Base-by-base conservation (phyloP, 1,284 basidiomycete species). In the Exobasidium cylindrosporum region DNA sequence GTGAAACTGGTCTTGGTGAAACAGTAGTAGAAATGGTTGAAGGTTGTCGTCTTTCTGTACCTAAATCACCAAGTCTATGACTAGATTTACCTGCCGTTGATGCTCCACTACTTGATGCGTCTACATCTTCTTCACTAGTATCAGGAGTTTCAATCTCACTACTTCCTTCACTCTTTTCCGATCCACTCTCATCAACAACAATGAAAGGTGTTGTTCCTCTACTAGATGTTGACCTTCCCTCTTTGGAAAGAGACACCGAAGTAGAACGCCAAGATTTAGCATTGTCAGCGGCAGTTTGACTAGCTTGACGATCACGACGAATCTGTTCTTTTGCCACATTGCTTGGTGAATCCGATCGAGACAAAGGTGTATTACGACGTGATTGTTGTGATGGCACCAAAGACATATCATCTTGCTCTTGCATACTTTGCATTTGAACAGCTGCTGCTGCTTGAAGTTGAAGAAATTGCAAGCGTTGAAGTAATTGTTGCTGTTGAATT, bases 81-180 rank as follows among this genome's bases (percentile, higher is more conserved):
- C 10, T 10, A 21, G 24, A 7, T 40, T 40, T 40, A 10, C 35
- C 35, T 40, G 35, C 35, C 35, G 17, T 17, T 40, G 35, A 10
- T 7, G 35, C 35, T 24, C 65, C 60, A 47, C 65, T 58, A 45
- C 69, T 71, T 58, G 67, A 65, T 11, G 67, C 67, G 13, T 53
- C 54, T 30, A 73, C 54, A 54, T 73, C 66, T 55, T 75, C 73
- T 35, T 75, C 73, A 64, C 69, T 72, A 47, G 73, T 75, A 60
- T 75, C 72, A 57, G 73, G 72, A 28, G 73, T 73, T 55, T 72
- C 69, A 44, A 66, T 65, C 11, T 65, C 69, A 29, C 67, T 63
- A 55, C 43, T 35, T 24, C 10, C 21, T 31, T 50, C 47, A 50
- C 43, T 62, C 11, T 63, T 61, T 49, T 73, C 71, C 44, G 69